A percentile compares a stretch with the other conserved stretches of the same genome.
phyloP scores from a whole-genome alignment of 768 basidiomycete genomes.

The Kwoniella bestiolae region DNA sequence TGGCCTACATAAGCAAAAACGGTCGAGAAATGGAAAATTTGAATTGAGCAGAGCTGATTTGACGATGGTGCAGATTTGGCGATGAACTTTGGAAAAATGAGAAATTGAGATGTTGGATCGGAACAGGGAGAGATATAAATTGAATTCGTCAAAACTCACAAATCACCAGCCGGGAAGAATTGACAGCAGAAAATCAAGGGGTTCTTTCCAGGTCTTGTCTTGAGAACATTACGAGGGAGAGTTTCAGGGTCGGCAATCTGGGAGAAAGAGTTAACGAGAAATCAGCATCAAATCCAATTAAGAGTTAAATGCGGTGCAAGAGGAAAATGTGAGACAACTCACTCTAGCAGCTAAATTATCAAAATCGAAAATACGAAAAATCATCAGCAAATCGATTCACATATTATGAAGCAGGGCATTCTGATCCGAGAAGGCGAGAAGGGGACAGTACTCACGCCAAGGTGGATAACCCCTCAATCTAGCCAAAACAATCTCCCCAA shows the following conservation, averaged over 20 bases:
- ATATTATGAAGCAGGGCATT: background rate
- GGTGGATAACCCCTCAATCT: constrained; percentile 92
- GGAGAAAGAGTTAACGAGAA: background rate
- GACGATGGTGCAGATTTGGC: too few relatives aligned
- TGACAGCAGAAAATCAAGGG: constrained; percentile 69
- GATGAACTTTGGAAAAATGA: constrained; percentile 17
- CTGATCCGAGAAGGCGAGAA: background rate
- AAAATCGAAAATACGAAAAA: background rate
- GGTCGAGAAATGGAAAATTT: background rate
- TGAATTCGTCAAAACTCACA: constrained; percentile 65
- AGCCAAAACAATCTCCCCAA: constrained; percentile 84
- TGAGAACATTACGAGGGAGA: constrained; percentile 67
- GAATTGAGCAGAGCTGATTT: too few relatives aligned
- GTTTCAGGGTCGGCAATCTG: constrained; percentile 79
- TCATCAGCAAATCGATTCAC: background rate
- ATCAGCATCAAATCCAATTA: too few relatives aligned
- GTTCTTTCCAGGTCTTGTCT: constrained; percentile 79
- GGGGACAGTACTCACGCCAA: constrained; percentile 75
- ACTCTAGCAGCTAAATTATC: constrained; percentile 42
- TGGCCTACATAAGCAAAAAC: background rate
- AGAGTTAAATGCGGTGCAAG: background rate
- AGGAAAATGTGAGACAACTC: constrained; percentile 12
- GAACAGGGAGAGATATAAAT: background rate
- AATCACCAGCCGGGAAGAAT: constrained; percentile 94
- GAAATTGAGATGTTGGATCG: background rate